A percentile compares a stretch with the other conserved stretches of the same genome.
Conservation (phyloP, 768 basidiomycete genomes). For the Hydnomerulius pinastri region DNA sequence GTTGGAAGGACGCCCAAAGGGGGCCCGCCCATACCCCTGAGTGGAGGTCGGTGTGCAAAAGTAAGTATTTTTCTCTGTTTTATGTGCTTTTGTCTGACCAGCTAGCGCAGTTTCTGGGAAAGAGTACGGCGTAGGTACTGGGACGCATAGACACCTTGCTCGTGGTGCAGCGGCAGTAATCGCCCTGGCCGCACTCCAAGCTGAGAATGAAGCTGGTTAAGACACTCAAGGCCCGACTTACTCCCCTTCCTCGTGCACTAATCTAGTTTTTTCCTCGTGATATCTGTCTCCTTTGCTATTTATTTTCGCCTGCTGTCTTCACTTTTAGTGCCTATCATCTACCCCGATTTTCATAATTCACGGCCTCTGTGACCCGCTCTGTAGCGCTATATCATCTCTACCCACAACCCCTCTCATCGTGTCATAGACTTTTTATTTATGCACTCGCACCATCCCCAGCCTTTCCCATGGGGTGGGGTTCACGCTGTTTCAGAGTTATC, state of each 20-base stretch:
- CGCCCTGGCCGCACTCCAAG: slow-evolving; percentile 40
- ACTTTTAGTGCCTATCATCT: neutral
- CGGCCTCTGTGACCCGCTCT: slow-evolving; percentile 1
- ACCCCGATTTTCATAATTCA: neutral
- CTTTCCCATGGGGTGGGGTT: neutral
- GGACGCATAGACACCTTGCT: slow-evolving; percentile 51
- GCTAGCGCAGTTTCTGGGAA: slow-evolving; percentile 49
- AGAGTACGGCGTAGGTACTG: slow-evolving; percentile 50
- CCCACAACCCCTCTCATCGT: neutral
- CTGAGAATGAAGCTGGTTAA: slow-evolving; percentile 18
- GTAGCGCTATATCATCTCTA: slow-evolving; percentile 7
- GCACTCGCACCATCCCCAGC: neutral
- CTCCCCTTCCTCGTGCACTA: neutral
- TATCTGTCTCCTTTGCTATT: neutral
- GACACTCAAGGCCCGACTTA: neutral
- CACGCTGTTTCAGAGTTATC: neutral
- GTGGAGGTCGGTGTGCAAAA: slow-evolving; percentile 65
- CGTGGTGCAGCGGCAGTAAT: slow-evolving; percentile 41
- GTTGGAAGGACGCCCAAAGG: slow-evolving; percentile 51
- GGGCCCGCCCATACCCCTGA: slow-evolving; percentile 47
- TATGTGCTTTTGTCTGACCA: slow-evolving; percentile 13
- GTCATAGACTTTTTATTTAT: slow-evolving; percentile 14
- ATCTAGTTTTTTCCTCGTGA: slow-evolving; percentile 1
- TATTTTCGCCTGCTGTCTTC: neutral
- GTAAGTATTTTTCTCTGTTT: slow-evolving; percentile 34